Evolutionary conservation across 2,329 filamentous ascomycete genomes (phyloP), one percentile per base, ranked within the genome.

Genomic region (Colletotrichum orbiculare): DNA sequence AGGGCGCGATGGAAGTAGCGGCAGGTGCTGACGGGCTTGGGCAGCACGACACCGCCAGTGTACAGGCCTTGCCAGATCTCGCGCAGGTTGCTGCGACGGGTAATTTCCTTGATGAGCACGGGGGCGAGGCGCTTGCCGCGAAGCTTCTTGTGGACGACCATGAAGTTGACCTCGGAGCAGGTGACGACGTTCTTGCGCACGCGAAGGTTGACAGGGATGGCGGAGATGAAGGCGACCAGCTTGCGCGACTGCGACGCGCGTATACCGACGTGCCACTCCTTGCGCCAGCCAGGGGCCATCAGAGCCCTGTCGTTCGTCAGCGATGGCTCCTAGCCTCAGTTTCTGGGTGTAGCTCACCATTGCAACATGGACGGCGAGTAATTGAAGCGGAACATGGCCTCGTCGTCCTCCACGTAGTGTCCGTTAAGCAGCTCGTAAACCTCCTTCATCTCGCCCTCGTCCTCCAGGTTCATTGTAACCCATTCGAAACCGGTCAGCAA

Each of bases 111-210:
- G 83, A 99, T 99, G 57, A 99, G 87, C 2, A 98, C 91, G 0
- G 96, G 96, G 0, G 96, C 90, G 47, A 99, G 88, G 58, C 96
- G 90, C 83, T 98, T 97, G 63, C 92, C 89, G 54, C 96, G 92
- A 38, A 99, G 88, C 81, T 98, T 98, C 85, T 98, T 98, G 85
- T 99, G 96, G 60, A 99, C 91, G 74, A 94, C 97, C 70, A 99
- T 89, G 80, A 98, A 99, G 83, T 99, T 99, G 80, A 99, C 96
- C 78, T 99, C 96, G 53, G 92, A 94, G 70, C 92, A 90, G 68
- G 89, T 87, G 66, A 99, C 80, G 62, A 87, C 81, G 65, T 91
- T 91, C 65, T 91, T 83, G 68, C 94, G 91, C 47, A 99, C 89
- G 56, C 91, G 89, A 62, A 99, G 83, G 69, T 90, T 86, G 66